Percentiles rank a stretch among this genome's conserved stretches.
Conservation (phyloP, 139 green algal species). For the Diplosphaera chodatii region DNA sequence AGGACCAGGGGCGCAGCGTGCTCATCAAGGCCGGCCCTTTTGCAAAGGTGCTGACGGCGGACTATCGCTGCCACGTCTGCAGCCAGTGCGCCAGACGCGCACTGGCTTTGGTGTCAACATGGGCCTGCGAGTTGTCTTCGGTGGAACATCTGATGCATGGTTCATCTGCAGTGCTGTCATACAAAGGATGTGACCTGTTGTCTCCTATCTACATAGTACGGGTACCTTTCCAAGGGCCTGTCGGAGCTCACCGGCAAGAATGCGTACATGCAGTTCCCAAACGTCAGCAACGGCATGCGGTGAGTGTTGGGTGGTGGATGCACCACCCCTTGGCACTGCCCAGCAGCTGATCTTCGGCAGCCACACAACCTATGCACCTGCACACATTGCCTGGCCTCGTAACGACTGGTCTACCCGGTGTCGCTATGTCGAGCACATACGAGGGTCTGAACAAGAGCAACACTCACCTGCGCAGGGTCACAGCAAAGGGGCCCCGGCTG, state of each 20-base stretch:
- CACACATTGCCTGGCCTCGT: too few relatives aligned
- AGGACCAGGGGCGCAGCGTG: not conserved
- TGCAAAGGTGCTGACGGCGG: not conserved
- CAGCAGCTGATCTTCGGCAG: too few relatives aligned
- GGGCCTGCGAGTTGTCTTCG: too few relatives aligned
- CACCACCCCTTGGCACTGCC: too few relatives aligned
- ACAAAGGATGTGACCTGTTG: too few relatives aligned
- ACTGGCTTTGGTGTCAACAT: too few relatives aligned
- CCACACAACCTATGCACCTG: too few relatives aligned
- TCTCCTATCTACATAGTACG: not conserved
- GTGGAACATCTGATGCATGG: too few relatives aligned
- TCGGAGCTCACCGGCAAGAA: not conserved
- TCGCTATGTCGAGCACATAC: too few relatives aligned
- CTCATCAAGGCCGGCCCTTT: not conserved
- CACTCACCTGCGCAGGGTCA: not conserved
- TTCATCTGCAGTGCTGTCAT: too few relatives aligned
- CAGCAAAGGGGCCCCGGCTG: not conserved
- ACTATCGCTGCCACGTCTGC: not conserved
- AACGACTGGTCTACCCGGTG: too few relatives aligned
- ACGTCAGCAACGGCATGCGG: not conserved
- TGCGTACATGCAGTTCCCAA: not conserved
- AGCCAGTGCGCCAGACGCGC: not conserved
- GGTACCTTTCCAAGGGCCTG: not conserved
- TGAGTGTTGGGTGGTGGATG: not conserved
- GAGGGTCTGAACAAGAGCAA: not conserved